A percentile compares a stretch with the other conserved stretches of the same genome.
phyloP scores from a whole-genome alignment of 371 early-diverging fungal species.

The Conidiobolus incongruus region DNA sequence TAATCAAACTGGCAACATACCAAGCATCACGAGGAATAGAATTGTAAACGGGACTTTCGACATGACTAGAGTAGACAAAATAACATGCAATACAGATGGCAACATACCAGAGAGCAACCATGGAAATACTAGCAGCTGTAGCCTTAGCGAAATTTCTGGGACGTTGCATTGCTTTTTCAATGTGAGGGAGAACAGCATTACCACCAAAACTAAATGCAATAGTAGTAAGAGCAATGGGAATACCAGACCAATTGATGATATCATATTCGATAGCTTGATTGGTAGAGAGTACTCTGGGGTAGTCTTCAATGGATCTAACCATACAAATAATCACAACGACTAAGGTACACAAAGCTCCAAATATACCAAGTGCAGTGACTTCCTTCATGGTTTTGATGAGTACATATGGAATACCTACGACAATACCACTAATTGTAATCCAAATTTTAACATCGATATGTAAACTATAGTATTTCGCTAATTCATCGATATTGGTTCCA shows the following conservation, averaged over 20 bases:
- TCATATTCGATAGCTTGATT: background rate
- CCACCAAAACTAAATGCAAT: slow-evolving; percentile 54
- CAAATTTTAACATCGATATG: slow-evolving; percentile 9
- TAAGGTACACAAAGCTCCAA: background rate
- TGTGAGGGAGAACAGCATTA: slow-evolving; percentile 36
- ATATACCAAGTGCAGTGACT: slow-evolving; percentile 22
- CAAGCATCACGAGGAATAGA: slow-evolving; percentile 16
- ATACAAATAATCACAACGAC: background rate
- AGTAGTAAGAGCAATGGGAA: slow-evolving; percentile 17
- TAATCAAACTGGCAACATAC: slow-evolving; percentile 11
- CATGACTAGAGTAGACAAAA: slow-evolving; percentile 39
- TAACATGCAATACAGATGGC: slow-evolving; percentile 56
- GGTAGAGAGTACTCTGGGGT: background rate
- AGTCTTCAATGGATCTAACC: background rate
- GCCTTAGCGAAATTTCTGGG: slow-evolving; percentile 51
- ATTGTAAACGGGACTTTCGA: slow-evolving; percentile 40
- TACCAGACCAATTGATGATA: background rate
- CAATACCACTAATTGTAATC: slow-evolving; percentile 31
- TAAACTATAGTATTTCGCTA: background rate
- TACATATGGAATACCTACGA: slow-evolving; percentile 45
- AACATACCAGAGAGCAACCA: slow-evolving; percentile 50
- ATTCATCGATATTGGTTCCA: slow-evolving; percentile 16
- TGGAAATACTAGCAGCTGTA: slow-evolving; percentile 33
- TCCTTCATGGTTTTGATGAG: slow-evolving; percentile 44
- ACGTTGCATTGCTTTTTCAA: slow-evolving; percentile 17